Percentiles rank a stretch among this genome's conserved stretches.
phyloP scores from a whole-genome alignment of 1,139 yeast genomes.

The Candida sanyaensis region DNA sequence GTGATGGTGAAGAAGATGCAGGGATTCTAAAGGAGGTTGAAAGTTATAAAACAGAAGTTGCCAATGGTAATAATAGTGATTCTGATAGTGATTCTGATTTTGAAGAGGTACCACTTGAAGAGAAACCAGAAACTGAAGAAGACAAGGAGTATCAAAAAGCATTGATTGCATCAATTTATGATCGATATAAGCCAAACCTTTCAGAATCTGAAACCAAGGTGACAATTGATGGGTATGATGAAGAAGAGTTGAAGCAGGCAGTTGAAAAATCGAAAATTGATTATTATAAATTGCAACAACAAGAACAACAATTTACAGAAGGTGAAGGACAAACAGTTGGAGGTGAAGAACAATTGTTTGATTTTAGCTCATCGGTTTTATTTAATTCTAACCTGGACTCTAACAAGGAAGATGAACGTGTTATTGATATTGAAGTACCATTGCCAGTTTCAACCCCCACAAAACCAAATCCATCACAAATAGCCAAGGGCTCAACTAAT shows the following conservation, averaged over 20 bases:
- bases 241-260: slow-evolving; percentile 45
- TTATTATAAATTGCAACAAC: slow-evolving; percentile 19
- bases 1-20: slow-evolving; percentile 18
- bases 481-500: background rate
- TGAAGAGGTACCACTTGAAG: slow-evolving; percentile 57
- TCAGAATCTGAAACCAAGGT: background rate
- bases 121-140: slow-evolving; percentile 25
- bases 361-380: slow-evolving; percentile 16
- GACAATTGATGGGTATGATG: slow-evolving; percentile 20
- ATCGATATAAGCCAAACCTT: slow-evolving; percentile 19
- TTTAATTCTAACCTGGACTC: slow-evolving; percentile 8
- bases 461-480: background rate
- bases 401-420: background rate
- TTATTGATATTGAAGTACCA: no score
- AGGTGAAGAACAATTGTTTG: slow-evolving; percentile 9
- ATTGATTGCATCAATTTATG: slow-evolving; percentile 39
- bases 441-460: background rate
- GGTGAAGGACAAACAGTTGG: no score
- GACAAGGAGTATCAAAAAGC: slow-evolving; percentile 35
- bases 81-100: slow-evolving; percentile 51
- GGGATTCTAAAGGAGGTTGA: slow-evolving; percentile 11
- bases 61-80: slow-evolving; percentile 1
- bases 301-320: slow-evolving; percentile 17
- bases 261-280: slow-evolving; percentile 48
- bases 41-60: slow-evolving; percentile 2